Evolutionary conservation across 169 alveolate genomes (phyloP), one percentile per base, ranked within the genome.

Genomic region (Cryptosporidium bovis): DNA sequence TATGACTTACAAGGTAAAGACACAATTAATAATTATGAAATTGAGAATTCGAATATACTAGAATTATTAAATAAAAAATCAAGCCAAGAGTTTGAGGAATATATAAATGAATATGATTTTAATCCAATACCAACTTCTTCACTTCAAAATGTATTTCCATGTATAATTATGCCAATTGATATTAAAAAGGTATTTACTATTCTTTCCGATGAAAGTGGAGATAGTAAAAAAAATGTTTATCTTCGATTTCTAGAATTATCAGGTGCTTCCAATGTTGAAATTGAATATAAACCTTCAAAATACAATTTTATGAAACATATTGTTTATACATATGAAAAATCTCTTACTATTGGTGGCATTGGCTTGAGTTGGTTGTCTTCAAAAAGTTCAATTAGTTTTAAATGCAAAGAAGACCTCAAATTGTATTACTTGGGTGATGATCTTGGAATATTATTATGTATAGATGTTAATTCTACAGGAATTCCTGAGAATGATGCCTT

Each of bases 401-500:
- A 44, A 36, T 60, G 69, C 24, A 44, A 44, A 8, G 87, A 77
- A 53, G 87, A 77, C 24, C 64, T 60, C 2, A 77, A 62, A 33
- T 64, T 77, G 29, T 77, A 77, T 27, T 58, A 77, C 27, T 66
- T 77, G 16, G 87, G 87, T 15, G 64, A 27, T 34, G 71, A 77
- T 13, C 48, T 77, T 18, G 87, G 87, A 16, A 48, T 77, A 18
- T 27, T 77, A 18, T 48, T 77, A 15, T 77, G 87, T 48, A 60
- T 77, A 18, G 87, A 77, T 31, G 34, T 77, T 13, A 77, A 56
- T 51, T 77, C 87, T 6, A 77, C 77, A 13, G 87, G 87, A 16
- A 77, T 77, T n/a, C 87, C 87, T 16, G 87, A 77, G 44, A 77
- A 60, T 60, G 87, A 77, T 48, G 87, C 87, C 0, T 77, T 77